Evolutionary conservation across 805 yeast species (phyloP).

Genomic region (Groenewaldozyma tartarivorans): DNA sequence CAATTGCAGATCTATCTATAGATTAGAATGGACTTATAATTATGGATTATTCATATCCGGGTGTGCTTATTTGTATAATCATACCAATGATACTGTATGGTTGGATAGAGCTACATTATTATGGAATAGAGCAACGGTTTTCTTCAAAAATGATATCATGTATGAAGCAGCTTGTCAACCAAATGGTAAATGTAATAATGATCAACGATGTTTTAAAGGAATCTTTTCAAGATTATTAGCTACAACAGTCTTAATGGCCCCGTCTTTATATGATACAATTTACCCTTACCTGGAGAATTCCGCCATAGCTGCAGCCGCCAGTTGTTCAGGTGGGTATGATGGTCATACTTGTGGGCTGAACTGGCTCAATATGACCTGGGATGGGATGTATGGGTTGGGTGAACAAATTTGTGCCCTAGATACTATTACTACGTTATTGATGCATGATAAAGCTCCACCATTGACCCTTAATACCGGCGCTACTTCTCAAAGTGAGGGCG

Average conservation of each 20-base stretch:
- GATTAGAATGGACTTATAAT: constrained; percentile 66
- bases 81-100: constrained; percentile 53
- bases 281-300: constrained; percentile 39
- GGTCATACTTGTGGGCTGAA: constrained; percentile 73
- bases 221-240: constrained; percentile 59
- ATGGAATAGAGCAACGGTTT: constrained; percentile 36
- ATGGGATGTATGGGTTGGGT: constrained; percentile 65
- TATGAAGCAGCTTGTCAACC: constrained; percentile 68
- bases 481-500: constrained; percentile 54
- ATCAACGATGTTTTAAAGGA: constrained; percentile 69
- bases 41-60: constrained; percentile 63
- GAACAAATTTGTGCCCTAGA: constrained; percentile 79
- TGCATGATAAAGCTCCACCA: constrained; percentile 38
- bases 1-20: constrained; percentile 41
- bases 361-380: constrained; percentile 59
- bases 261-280: constrained; percentile 41
- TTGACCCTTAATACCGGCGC: constrained; percentile 50
- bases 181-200: constrained; percentile 48
- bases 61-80: constrained; percentile 56
- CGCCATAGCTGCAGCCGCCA: constrained; percentile 61
- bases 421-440: constrained; percentile 36
- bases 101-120: constrained; percentile 40
- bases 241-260: constrained; percentile 50
- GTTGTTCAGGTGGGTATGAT: constrained; percentile 76
- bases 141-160: constrained; percentile 45